These are phyloP conservation scores for Rauvolfia tetraphylla DNA, from an alignment of 257 asterid genomes.

Conservation along the genomic window DNA sequence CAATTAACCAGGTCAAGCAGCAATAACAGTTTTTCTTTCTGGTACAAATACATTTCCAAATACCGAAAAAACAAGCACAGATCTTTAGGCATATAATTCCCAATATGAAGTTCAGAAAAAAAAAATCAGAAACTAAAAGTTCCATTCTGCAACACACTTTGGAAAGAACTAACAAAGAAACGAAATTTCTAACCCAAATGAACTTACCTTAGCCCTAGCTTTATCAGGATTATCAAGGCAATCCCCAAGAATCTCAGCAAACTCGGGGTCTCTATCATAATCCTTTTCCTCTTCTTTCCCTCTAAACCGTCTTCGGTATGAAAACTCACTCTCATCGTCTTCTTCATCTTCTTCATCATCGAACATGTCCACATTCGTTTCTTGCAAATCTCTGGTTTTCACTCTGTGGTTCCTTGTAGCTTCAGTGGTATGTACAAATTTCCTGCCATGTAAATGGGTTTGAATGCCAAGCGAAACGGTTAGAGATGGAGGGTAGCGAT, in stretches of 20 bases:
- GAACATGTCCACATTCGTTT: slow-evolving; percentile 19
- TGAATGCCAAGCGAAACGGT: slow-evolving; percentile 13
- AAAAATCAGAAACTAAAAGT: too few species aligned
- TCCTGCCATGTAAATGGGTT: slow-evolving; percentile 16
- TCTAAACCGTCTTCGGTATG: slow-evolving; percentile 35
- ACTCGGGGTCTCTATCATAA: slow-evolving; percentile 86
- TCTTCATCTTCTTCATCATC: slow-evolving; percentile 23
- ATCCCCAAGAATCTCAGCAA: slow-evolving; percentile 79
- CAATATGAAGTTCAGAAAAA: too few species aligned
- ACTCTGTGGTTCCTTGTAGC: slow-evolving; percentile 11
- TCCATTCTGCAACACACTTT: too few species aligned
- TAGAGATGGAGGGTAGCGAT: slow-evolving; percentile 19
- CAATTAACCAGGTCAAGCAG: slow-evolving; percentile 10
- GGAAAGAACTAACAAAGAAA: too few species aligned
- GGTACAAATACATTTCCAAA: not conserved
- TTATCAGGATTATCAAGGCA: slow-evolving; percentile 73
- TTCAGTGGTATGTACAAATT: slow-evolving; percentile 14
- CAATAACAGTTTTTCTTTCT: not conserved
- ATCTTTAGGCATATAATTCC: not conserved
- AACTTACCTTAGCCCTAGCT: slow-evolving; percentile 75
- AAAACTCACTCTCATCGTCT: slow-evolving; percentile 34
- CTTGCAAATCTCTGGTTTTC: slow-evolving; percentile 28
- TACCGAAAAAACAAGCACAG: not conserved
- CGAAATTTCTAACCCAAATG: not conserved
- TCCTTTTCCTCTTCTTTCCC: slow-evolving; percentile 55